A percentile compares a stretch with the other conserved stretches of the same genome.
Conservation (phyloP, 2,329 filamentous ascomycete species). For the Hypoxylon sp. region DNA sequence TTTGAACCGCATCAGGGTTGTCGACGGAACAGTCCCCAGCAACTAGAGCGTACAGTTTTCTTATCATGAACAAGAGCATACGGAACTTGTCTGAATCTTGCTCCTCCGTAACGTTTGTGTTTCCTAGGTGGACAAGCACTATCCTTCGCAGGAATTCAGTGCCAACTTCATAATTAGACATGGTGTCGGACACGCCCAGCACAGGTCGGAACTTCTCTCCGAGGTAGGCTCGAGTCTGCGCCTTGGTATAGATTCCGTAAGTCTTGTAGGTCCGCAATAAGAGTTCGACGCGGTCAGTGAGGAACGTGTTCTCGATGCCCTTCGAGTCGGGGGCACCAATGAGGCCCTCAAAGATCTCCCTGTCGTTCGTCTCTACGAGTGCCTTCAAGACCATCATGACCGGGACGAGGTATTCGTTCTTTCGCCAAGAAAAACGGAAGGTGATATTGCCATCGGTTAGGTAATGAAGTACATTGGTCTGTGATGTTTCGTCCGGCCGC, state of each 20-base stretch:
- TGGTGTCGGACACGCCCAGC: slow-evolving; percentile 81
- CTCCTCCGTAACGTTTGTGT: slow-evolving; percentile 80
- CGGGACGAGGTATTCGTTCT: slow-evolving; percentile 95
- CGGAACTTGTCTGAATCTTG: slow-evolving; percentile 94
- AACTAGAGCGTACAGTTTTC: slow-evolving; percentile 92
- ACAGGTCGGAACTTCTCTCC: slow-evolving; percentile 92
- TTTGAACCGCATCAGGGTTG: slow-evolving; percentile 95
- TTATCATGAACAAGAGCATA: slow-evolving; percentile 92
- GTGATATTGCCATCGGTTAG: slow-evolving; percentile 95
- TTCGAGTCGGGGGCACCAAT: slow-evolving; percentile 80
- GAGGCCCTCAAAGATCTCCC: slow-evolving; percentile 93
- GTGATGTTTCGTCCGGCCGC: slow-evolving; percentile 95
- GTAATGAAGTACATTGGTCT: slow-evolving; percentile 97
- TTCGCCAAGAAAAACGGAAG: slow-evolving; percentile 97
- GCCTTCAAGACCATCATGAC: slow-evolving; percentile 98
- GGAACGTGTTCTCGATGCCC: slow-evolving; percentile 85
- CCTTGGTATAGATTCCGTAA: slow-evolving; percentile 83
- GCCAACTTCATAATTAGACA: slow-evolving; percentile 88
- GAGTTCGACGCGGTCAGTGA: slow-evolving; percentile 93
- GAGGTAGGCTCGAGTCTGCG: slow-evolving; percentile 83
- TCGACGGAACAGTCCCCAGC: slow-evolving; percentile 92
- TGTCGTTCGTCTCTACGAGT: slow-evolving; percentile 92
- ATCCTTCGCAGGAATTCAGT: slow-evolving; percentile 90
- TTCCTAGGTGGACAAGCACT: slow-evolving; percentile 90
- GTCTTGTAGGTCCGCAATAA: slow-evolving; percentile 92